phyloP scores from a whole-genome alignment of 495 filamentous ascomycete species.

The Podospora pseudoanserina region DNA sequence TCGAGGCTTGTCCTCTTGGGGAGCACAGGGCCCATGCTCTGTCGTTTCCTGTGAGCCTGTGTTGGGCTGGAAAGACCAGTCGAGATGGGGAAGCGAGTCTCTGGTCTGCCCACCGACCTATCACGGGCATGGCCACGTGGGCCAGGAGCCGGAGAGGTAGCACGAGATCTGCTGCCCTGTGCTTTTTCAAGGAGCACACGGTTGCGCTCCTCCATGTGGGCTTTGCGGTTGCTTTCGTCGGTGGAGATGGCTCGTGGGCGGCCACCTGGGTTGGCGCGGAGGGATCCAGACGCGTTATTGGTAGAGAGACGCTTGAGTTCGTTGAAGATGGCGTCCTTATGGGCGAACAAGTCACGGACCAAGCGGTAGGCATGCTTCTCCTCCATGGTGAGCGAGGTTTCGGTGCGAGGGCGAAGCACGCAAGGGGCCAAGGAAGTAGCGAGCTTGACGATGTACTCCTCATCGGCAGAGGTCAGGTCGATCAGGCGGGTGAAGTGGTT shows the following conservation, averaged over 20 bases:
- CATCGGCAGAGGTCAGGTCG: conserved; percentile 93
- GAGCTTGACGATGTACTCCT: conserved; percentile 73
- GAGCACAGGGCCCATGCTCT: conserved; percentile 14
- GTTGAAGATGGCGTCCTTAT: conserved; percentile 92
- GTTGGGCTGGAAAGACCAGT: conserved; percentile 58
- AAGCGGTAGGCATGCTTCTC: conserved; percentile 92
- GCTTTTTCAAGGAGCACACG: conserved; percentile 70
- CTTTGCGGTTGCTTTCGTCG: conserved; percentile 92
- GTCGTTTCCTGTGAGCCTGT: conserved; percentile 43
- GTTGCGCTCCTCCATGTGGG: conserved; percentile 86
- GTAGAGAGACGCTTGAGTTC: conserved; percentile 91
- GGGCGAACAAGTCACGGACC: conserved; percentile 85
- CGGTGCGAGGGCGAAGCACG: conserved; percentile 77
- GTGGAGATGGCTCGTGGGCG: conserved; percentile 88
- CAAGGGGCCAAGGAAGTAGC: conserved; percentile 79
- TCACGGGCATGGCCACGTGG: conserved; percentile 64
- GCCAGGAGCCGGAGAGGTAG: conserved; percentile 68
- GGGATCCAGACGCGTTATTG: conserved; percentile 51
- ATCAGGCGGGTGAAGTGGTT: conserved; percentile 97
- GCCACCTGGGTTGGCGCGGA: conserved; percentile 41
- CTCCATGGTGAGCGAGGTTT: conserved; percentile 88
- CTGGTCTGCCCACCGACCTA: conserved; percentile 72
- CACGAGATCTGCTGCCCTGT: conserved; percentile 57
- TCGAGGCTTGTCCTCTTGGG: conserved; percentile 40
- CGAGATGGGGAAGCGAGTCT: conserved; percentile 81